These are phyloP conservation scores for Russula ochroleuca DNA, from an alignment of 768 basidiomycete species.

Conservation along the genomic window DNA sequence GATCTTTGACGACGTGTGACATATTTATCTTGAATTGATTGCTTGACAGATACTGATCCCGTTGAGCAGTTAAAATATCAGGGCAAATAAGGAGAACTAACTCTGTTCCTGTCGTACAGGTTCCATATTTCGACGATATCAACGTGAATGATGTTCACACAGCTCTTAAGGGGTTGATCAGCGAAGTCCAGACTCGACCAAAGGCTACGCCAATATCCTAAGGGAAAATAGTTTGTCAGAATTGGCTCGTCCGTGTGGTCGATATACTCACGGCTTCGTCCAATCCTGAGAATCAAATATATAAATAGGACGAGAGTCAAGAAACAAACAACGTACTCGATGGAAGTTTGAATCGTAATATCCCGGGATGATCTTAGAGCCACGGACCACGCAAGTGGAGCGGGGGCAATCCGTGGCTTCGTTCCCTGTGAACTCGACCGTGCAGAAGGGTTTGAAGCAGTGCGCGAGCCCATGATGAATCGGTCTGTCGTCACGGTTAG, in stretches of 20 bases:
- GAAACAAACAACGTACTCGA: constrained; percentile 3
- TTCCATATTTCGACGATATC: constrained; percentile 17
- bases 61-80: background rate
- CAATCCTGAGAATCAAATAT: background rate
- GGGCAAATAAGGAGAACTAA: background rate
- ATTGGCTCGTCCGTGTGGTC: background rate
- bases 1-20: constrained; percentile 12
- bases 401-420: background rate
- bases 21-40: constrained; percentile 1
- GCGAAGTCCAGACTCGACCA: constrained; percentile 1
- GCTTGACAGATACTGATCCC: background rate
- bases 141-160: background rate
- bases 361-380: constrained; percentile 4
- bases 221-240: background rate
- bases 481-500: background rate
- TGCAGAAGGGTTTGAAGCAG: background rate
- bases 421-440: background rate
- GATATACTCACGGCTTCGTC: constrained; percentile 4
- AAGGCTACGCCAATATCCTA: constrained; percentile 14
- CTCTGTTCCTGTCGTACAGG: background rate
- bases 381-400: constrained; percentile 1
- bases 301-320: background rate
- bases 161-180: background rate
- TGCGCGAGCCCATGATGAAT: background rate
- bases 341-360: constrained; percentile 4